Base-by-base conservation (phyloP, 345 rosid genomes). In the Kandelia obovata region DNA sequence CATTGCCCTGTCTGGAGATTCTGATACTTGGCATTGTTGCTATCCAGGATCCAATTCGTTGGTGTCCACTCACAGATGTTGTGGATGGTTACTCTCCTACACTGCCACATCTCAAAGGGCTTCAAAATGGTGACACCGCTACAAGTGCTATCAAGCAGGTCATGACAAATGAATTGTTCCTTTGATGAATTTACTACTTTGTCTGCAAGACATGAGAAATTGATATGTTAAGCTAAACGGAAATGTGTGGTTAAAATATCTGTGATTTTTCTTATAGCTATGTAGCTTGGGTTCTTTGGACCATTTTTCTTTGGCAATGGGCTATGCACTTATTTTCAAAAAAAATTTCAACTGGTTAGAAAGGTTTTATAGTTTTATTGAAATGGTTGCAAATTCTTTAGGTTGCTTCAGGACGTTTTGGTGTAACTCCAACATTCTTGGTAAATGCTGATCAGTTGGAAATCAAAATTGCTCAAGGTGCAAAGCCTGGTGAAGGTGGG, bases 61-160 rank as follows among this genome's bases (percentile, higher is more conserved):
- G 99, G 99, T 86, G 72, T 67, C 97, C 97, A n/a, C 92, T 95
- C 55, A 73, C 84, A 1, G 97, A 95, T 86, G 99, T 95, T 72
- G 89, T 85, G 81, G 99, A 95, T 72, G 99, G 99, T 70, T 95
- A 95, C 67, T 95, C 99, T 75, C 83, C 97, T 53, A 95, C 99
- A 43, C 62, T 95, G 64, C 99, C 99, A 32, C 99, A 95, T 80
- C 99, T 95, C 55, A 95, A 92, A 85, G 99, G 99, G 64, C 99
- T 95, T 77, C 96, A 95, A 78, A 95, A 95, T 73, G 99, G 99
- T 13, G 99, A 95, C 72, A 95, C 90, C 72, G 99, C 99, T 64
- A 95, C 99, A 0, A 95, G 99, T 84, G 97, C 99, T 78, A 95
- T 95, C 79, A 95, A 95, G 79, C 96, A 92, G 99, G 99, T 94